Evolutionary conservation across 352 stramenopile genomes (phyloP).

Genomic region (Poterioochromonas sp.): DNA sequence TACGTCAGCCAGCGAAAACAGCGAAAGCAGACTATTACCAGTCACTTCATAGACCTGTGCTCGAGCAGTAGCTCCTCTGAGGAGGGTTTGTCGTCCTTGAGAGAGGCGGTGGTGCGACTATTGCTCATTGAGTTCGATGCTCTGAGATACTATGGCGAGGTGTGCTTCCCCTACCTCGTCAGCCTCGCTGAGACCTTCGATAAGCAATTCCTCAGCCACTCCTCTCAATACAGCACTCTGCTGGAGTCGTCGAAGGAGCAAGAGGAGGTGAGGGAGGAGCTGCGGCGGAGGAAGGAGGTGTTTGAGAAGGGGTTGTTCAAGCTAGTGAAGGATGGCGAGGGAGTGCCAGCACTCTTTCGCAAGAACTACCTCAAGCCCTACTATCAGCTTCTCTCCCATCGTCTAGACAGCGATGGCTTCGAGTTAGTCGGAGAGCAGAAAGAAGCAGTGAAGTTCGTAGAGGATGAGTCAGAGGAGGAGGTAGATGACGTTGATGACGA

Average conservation of each 20-base stretch:
- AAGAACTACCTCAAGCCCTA: background rate
- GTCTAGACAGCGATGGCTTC: background rate
- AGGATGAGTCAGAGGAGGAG: background rate
- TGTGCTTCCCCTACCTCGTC: background rate
- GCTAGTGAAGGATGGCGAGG: background rate
- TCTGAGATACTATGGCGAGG: background rate
- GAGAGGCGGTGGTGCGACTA: background rate
- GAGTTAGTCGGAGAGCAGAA: background rate
- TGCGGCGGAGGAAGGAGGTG: background rate
- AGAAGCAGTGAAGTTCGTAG: background rate
- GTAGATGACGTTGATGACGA: background rate
- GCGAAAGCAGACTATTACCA: too few species aligned
- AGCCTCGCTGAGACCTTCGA: background rate
- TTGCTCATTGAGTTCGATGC: background rate
- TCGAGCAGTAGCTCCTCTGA: too few species aligned
- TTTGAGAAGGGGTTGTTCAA: background rate
- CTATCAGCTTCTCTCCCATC: background rate
- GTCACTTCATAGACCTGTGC: too few species aligned
- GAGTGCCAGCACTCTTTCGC: background rate
- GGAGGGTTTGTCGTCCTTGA: too few species aligned
- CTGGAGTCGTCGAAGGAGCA: background rate
- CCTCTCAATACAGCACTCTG: background rate
- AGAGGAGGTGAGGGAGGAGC: background rate
- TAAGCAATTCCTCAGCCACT: background rate
- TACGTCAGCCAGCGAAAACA: background rate